Evolutionary conservation across 2,329 filamentous ascomycete genomes (phyloP), one percentile per base, ranked within the genome.

Genomic region (Neofusicoccum kwambonambiense): DNA sequence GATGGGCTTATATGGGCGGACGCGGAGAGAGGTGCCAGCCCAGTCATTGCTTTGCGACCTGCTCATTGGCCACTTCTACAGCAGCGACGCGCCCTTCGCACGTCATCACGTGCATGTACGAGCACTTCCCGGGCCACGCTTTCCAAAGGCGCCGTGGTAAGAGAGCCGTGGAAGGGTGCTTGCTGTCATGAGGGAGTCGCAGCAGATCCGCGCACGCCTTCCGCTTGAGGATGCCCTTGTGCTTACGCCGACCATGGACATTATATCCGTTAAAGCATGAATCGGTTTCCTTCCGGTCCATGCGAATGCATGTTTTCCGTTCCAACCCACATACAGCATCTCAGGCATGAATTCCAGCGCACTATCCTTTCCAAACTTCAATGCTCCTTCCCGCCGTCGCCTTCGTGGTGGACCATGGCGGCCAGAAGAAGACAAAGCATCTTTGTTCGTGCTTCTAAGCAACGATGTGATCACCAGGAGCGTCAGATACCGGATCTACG

Each of bases 91-190:
- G 37, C 41, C 41, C 41, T 13, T 13, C 15, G 13, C 54, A 17
- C 54, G 39, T 17, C 39, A 35, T 57, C 54, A 57, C 54, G 54
- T 57, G 54, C 4, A n/a, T 57, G 54, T n/a, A n/a, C 35, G 34
- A 34, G 1, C 19, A 19, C 17, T 39, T 6, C 15, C 6, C 4
- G 31, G 27, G 27, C 27, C 6, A 31, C 27, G 5, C 27, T 31
- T 31, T 7, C 27, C 27, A 31, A 31, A 31, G 5, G 27, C 27
- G 27, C 27, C 6, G 1, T 31, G 27, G 27, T 31, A 31, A 31
- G 27, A 31, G 1, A 5, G 4, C 27, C 6, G 27, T 31, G 27
- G 27, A 31, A 31, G 27, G 27, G 5, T 31, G 27, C 27, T 31
- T 31, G 27, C 27, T 31, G 27, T 31, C 27, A 31, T 7, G 27